Percentiles rank a stretch among this genome's conserved stretches.
Conservation (phyloP, 345 rosid species). For the Pistacia vera region DNA sequence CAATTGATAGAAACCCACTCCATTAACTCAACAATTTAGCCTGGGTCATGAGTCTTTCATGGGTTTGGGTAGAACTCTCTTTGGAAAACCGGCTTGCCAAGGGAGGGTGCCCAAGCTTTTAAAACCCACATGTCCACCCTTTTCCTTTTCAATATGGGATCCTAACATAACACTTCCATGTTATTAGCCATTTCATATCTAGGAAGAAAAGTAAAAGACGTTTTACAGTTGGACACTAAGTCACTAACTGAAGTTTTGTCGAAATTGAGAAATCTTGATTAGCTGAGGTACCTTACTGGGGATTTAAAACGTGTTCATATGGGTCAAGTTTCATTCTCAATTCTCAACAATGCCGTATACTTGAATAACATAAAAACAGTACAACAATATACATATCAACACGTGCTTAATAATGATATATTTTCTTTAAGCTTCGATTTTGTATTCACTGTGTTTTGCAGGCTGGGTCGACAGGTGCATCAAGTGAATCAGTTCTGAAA, state of each 20-base stretch:
- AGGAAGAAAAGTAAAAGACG: background rate
- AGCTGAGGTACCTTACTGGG: background rate
- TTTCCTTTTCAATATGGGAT: too few species aligned
- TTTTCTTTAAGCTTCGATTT: background rate
- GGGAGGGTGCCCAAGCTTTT: too few species aligned
- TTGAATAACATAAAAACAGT: background rate
- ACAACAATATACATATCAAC: background rate
- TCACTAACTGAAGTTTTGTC: background rate
- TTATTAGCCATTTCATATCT: background rate
- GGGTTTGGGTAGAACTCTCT: too few species aligned
- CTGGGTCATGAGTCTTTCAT: too few species aligned
- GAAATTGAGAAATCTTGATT: background rate
- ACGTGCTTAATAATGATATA: background rate
- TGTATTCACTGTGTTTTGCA: conserved; percentile 25
- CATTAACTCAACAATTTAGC: too few species aligned
- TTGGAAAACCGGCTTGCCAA: too few species aligned
- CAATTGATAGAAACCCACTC: too few species aligned
- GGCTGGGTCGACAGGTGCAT: conserved; percentile 42
- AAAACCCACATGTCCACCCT: too few species aligned
- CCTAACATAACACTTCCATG: background rate
- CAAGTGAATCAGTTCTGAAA: conserved; percentile 58
- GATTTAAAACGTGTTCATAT: background rate
- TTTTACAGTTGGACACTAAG: background rate
- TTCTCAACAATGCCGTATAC: background rate
- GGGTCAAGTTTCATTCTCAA: background rate